Evolutionary conservation across 2,329 filamentous ascomycete genomes (phyloP).

Genomic region (Venturia nashicola): DNA sequence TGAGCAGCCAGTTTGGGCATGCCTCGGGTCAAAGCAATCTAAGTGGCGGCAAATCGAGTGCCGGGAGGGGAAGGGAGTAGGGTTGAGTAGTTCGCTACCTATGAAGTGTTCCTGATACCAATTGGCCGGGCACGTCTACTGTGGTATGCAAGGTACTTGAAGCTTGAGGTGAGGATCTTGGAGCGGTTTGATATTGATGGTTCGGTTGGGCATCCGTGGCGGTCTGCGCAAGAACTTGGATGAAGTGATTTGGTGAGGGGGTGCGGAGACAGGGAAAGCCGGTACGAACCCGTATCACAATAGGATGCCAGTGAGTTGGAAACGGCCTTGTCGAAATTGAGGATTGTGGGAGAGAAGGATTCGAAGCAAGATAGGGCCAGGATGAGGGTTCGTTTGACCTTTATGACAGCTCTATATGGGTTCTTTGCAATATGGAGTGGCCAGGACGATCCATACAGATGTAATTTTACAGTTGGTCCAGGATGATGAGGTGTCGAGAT

Average conservation of each 20-base stretch:
- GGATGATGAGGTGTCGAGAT: background rate
- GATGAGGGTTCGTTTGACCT: background rate
- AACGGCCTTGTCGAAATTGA: background rate
- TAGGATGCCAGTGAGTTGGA: background rate
- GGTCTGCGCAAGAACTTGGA: background rate
- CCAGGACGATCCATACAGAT: background rate
- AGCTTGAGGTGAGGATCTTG: background rate
- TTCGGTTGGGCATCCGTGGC: background rate
- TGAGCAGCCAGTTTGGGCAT: background rate
- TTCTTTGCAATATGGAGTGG: background rate
- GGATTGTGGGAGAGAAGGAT: background rate
- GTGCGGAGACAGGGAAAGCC: background rate
- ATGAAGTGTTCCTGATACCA: background rate
- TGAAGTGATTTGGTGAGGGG: background rate
- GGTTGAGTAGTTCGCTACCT: background rate
- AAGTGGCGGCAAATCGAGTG: background rate
- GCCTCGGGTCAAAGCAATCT: background rate
- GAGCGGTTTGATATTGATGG: constrained; percentile 4
- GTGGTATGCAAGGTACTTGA: background rate
- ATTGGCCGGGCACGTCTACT: background rate
- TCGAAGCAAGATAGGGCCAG: background rate
- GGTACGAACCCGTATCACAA: background rate
- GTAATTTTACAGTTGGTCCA: background rate
- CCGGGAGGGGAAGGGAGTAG: background rate
- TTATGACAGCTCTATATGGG: background rate